Conservation (phyloP, 164 flowering plant genomes). For the Macadamia integrifolia region DNA sequence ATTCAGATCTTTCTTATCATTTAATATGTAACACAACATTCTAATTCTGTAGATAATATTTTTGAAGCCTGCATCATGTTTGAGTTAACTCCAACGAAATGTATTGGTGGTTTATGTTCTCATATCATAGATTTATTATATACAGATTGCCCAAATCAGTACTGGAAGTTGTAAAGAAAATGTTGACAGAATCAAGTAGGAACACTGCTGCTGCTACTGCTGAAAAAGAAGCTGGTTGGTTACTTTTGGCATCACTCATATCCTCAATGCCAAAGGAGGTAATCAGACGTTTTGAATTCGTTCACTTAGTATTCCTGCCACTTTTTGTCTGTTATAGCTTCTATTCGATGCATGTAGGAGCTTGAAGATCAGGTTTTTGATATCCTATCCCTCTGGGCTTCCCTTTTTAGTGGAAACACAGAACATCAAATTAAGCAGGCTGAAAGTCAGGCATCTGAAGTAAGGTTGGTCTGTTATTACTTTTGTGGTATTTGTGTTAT, state of each 20-base stretch:
- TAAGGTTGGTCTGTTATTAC: conserved; percentile 40
- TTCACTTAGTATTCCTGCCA: not conserved
- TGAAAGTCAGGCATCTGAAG: conserved; percentile 51
- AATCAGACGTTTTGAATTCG: conserved; percentile 3
- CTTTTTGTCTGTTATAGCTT: conserved; percentile 2
- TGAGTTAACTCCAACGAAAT: not conserved
- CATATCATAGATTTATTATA: conserved; percentile 1
- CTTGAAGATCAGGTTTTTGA: conserved; percentile 94
- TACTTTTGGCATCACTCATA: conserved; percentile 71
- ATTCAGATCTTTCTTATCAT: not conserved
- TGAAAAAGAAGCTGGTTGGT: conserved; percentile 93
- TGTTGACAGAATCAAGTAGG: conserved; percentile 64
- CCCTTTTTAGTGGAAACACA: conserved; percentile 56
- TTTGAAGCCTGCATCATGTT: not conserved
- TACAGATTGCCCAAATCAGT: conserved; percentile 72
- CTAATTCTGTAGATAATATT: not conserved
- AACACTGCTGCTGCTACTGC: conserved; percentile 57
- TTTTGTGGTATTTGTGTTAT: no score
- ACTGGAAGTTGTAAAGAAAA: conserved; percentile 74
- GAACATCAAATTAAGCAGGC: conserved; percentile 37
- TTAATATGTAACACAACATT: not conserved
- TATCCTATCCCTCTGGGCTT: conserved; percentile 84
- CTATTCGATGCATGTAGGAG: conserved; percentile 47
- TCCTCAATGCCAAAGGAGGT: conserved; percentile 93
- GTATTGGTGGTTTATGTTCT: not conserved